Evolutionary conservation across 257 asterid species (phyloP).

Genomic region (Petrea volubilis): DNA sequence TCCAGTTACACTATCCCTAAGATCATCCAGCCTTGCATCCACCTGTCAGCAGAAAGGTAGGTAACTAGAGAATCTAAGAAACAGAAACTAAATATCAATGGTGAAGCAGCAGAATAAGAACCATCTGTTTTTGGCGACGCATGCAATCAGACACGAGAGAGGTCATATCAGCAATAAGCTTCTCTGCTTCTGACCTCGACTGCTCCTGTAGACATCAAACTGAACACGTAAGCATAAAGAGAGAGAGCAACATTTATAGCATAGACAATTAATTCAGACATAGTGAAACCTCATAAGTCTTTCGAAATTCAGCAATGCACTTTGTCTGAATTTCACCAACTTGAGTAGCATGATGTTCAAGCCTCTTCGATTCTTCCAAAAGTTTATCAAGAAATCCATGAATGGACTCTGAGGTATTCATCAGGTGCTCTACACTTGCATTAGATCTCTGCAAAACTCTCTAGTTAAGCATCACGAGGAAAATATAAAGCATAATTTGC

Average conservation of each 20-base stretch:
- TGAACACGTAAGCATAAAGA: conserved; percentile 16
- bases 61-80: conserved; percentile 3
- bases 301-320: conserved; percentile 64
- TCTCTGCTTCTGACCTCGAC: conserved; percentile 64
- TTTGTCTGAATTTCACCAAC: conserved; percentile 52
- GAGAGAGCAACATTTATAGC: neutral
- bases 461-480: conserved; percentile 9
- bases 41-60: conserved; percentile 46
- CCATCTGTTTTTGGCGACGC: conserved; percentile 79
- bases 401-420: conserved; percentile 54
- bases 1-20: conserved; percentile 55
- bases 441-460: conserved; percentile 44
- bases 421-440: conserved; percentile 54
- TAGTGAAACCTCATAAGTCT: conserved; percentile 63
- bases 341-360: conserved; percentile 55
- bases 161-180: conserved; percentile 76
- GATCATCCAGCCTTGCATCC: conserved; percentile 57
- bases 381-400: conserved; percentile 51
- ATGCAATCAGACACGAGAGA: conserved; percentile 66
- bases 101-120: conserved; percentile 22
- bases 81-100: neutral
- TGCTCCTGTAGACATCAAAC: conserved; percentile 55
- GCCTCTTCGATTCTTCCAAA: conserved; percentile 58
- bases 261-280: neutral
- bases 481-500: neutral